Conservation (phyloP, 2,329 filamentous ascomycete genomes). For the Calonectria fujianensis region DNA sequence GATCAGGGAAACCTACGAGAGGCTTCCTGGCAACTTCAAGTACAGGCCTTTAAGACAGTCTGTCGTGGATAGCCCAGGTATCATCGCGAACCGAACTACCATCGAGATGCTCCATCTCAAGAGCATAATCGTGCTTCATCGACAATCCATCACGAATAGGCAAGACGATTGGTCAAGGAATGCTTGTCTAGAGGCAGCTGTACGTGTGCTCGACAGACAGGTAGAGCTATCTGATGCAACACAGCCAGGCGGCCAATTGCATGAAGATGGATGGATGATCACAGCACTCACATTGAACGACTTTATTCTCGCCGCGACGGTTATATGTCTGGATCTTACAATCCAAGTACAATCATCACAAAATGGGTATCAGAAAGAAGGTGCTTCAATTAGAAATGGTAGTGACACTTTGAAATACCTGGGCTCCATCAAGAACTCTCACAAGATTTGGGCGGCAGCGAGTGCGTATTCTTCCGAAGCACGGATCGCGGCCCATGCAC, state of each 20-base stretch:
- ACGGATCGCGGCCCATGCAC: constrained; percentile 46
- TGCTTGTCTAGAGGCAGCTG: constrained; percentile 55
- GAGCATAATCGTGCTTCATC: constrained; percentile 58
- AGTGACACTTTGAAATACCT: constrained; percentile 26
- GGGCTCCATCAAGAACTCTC: constrained; percentile 43
- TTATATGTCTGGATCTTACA: constrained; percentile 65
- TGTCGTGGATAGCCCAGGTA: constrained; percentile 51
- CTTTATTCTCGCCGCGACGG: constrained; percentile 71
- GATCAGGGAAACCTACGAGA: constrained; percentile 47
- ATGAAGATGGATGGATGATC: constrained; percentile 67
- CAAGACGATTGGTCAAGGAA: constrained; percentile 44
- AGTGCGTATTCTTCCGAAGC: constrained; percentile 44
- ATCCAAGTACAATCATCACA: constrained; percentile 42
- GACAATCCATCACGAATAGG: constrained; percentile 51
- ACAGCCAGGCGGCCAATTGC: constrained; percentile 65
- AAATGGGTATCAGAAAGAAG: neutral
- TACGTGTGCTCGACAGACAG: constrained; percentile 54
- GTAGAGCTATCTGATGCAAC: constrained; percentile 57
- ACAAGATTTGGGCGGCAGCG: constrained; percentile 48
- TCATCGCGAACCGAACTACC: constrained; percentile 54
- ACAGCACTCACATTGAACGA: constrained; percentile 67
- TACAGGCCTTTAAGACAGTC: constrained; percentile 52
- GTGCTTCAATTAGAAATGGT: accelerated
- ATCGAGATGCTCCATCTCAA: constrained; percentile 59
- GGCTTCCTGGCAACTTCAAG: constrained; percentile 52